A percentile compares a stretch with the other conserved stretches of the same genome.
phyloP scores from a whole-genome alignment of 2,329 filamentous ascomycete species.

The Sphaerulina musiva region DNA sequence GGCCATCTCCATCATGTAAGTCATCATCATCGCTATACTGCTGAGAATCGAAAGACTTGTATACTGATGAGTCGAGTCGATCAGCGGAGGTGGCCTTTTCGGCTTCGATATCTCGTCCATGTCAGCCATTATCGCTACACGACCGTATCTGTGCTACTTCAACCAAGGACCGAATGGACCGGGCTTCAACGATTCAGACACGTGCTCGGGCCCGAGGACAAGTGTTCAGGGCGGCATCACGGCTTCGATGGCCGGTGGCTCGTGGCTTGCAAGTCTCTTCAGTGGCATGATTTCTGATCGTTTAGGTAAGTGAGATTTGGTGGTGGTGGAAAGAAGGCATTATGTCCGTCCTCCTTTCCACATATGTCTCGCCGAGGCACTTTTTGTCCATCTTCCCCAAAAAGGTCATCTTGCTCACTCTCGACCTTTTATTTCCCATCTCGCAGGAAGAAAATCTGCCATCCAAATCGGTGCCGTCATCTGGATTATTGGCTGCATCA shows the following conservation, averaged over 20 bases:
- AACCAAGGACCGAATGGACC: slow-evolving; percentile 46
- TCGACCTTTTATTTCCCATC: too few species aligned
- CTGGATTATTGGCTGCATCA: slow-evolving; percentile 54
- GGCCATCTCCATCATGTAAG: slow-evolving; percentile 48
- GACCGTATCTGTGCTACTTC: slow-evolving; percentile 67
- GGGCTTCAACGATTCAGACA: slow-evolving; percentile 20
- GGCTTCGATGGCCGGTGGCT: slow-evolving; percentile 64
- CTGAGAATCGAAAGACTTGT: too few species aligned
- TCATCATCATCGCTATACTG: background rate
- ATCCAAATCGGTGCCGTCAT: slow-evolving; percentile 42
- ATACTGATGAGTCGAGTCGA: background rate
- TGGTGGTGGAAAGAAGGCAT: too few species aligned
- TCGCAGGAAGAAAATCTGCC: slow-evolving; percentile 44
- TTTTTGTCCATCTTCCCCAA: too few species aligned
- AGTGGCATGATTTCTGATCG: slow-evolving; percentile 56
- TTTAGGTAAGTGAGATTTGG: slow-evolving; percentile 28
- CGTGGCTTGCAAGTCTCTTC: slow-evolving; percentile 57
- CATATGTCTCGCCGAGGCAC: too few species aligned
- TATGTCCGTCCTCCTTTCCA: too few species aligned
- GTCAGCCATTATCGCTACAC: slow-evolving; percentile 56
- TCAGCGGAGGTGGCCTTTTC: slow-evolving; percentile 53
- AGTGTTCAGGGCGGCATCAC: slow-evolving; percentile 62
- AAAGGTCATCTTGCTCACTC: too few species aligned
- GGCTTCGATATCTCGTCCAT: slow-evolving; percentile 69
- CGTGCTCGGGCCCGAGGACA: slow-evolving; percentile 48